Percentiles rank a stretch among this genome's conserved stretches.
Conservation (phyloP, 495 filamentous ascomycete species). For the Aspergillus sclerotiicarbonarius region DNA sequence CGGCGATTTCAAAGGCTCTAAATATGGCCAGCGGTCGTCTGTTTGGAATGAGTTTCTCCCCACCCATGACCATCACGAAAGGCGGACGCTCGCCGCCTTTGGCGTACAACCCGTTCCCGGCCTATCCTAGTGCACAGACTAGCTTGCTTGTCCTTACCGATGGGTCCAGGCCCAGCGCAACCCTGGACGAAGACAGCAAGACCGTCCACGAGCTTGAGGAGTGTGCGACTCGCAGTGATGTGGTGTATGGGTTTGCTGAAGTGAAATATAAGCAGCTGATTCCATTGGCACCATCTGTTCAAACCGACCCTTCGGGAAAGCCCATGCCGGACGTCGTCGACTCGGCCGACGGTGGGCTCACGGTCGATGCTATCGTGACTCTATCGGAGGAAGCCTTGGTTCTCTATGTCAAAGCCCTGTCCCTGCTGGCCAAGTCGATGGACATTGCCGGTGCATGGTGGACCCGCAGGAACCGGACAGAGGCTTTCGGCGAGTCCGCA, state of each 20-base stretch:
- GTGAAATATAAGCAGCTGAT: slow-evolving; percentile 97
- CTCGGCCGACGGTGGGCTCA: slow-evolving; percentile 53
- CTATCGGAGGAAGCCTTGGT: slow-evolving; percentile 94
- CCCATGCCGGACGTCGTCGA: slow-evolving; percentile 28
- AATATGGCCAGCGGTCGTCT: slow-evolving; percentile 88
- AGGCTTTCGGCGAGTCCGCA: slow-evolving; percentile 50
- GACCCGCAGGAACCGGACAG: slow-evolving; percentile 70
- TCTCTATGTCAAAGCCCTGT: slow-evolving; percentile 89
- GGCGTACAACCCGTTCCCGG: slow-evolving; percentile 76
- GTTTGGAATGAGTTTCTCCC: slow-evolving; percentile 71
- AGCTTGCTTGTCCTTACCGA: slow-evolving; percentile 65
- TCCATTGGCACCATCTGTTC: slow-evolving; percentile 74
- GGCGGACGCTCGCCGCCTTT: slow-evolving; percentile 70
- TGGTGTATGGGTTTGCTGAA: slow-evolving; percentile 94
- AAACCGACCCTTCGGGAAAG: slow-evolving; percentile 44
- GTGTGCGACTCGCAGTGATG: slow-evolving; percentile 85
- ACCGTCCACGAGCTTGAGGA: slow-evolving; percentile 84
- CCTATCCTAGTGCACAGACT: slow-evolving; percentile 70
- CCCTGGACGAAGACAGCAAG: slow-evolving; percentile 75
- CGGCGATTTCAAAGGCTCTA: slow-evolving; percentile 89
- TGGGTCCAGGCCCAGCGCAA: slow-evolving; percentile 52
- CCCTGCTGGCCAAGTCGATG: slow-evolving; percentile 90
- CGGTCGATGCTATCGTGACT: slow-evolving; percentile 77
- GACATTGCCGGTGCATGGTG: slow-evolving; percentile 94
- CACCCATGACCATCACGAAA: slow-evolving; percentile 65